Conservation (phyloP, 768 basidiomycete species). For the Pisolithus tinctorius region DNA sequence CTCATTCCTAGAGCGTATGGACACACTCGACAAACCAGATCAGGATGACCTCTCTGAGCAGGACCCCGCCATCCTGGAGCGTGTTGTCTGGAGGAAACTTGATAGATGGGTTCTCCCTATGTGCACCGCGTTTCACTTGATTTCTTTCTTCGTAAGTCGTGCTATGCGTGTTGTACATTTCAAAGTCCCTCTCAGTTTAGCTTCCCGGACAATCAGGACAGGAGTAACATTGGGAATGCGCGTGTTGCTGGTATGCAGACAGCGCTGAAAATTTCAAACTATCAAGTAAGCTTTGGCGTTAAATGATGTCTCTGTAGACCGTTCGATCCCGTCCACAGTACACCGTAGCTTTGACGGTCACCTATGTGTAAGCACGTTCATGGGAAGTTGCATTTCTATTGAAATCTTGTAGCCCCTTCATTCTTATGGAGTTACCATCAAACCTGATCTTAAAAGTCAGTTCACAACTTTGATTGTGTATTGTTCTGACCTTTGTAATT, state of each 20-base stretch:
- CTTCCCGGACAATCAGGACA: conserved; percentile 21
- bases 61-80: no score
- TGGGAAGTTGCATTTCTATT: no score
- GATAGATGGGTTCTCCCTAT: conserved; percentile 10
- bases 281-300: conserved; percentile 12
- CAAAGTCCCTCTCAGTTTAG: not conserved
- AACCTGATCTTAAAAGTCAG: no score
- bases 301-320: not conserved
- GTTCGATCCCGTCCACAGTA: no score
- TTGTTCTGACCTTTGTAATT: no score
- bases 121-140: conserved; percentile 42
- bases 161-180: not conserved
- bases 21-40: not conserved
- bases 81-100: no score
- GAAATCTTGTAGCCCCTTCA: no score
- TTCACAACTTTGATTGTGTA: no score
- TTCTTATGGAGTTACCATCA: no score
- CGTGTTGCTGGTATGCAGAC: conserved; percentile 53
- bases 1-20: not conserved
- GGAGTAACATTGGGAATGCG: conserved; percentile 49
- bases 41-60: no score
- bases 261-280: conserved; percentile 31
- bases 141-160: conserved; percentile 47
- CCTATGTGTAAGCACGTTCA: no score
- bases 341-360: no score